Percentiles rank a stretch among this genome's conserved stretches.
phyloP scores from a whole-genome alignment of 1,139 yeast species.

The Yamadazyma mexicana region DNA sequence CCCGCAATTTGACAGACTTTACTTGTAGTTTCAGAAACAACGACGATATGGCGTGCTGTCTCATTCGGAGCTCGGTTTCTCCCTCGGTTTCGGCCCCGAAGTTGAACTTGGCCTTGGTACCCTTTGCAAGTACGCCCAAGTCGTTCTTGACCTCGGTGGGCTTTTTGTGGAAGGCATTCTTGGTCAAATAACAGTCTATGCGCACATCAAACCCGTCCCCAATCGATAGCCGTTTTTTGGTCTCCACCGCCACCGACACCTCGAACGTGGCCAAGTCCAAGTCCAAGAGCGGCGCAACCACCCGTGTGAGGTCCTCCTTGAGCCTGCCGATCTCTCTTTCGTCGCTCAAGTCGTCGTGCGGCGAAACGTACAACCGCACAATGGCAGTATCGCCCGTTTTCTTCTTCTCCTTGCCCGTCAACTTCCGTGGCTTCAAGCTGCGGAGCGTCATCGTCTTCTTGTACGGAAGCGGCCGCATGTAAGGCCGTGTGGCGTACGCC shows the following conservation, averaged over 20 bases:
- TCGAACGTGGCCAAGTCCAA: constrained; percentile 55
- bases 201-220: constrained; percentile 74
- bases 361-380: constrained; percentile 32
- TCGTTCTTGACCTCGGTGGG: constrained; percentile 12
- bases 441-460: constrained; percentile 48
- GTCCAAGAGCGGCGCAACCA: constrained; percentile 66
- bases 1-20: constrained; percentile 16
- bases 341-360: constrained; percentile 18
- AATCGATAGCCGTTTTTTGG: constrained; percentile 55
- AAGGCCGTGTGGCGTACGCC: constrained; percentile 85
- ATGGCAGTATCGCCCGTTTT: constrained; percentile 28
- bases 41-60: constrained; percentile 58
- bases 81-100: constrained; percentile 50
- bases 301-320: constrained; percentile 70
- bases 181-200: constrained; percentile 59
- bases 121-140: constrained; percentile 10
- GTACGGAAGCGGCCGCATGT: constrained; percentile 50
- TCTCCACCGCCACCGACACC: constrained; percentile 60
- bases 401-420: constrained; percentile 21
- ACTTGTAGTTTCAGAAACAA: constrained; percentile 51
- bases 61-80: constrained; percentile 52
- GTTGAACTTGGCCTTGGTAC: constrained; percentile 17
- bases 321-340: constrained; percentile 73
- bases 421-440: constrained; percentile 30
- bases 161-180: constrained; percentile 45